Evolutionary conservation across 2,329 filamentous ascomycete genomes (phyloP), one percentile per base, ranked within the genome.

Genomic region (Seiridium cupressi): DNA sequence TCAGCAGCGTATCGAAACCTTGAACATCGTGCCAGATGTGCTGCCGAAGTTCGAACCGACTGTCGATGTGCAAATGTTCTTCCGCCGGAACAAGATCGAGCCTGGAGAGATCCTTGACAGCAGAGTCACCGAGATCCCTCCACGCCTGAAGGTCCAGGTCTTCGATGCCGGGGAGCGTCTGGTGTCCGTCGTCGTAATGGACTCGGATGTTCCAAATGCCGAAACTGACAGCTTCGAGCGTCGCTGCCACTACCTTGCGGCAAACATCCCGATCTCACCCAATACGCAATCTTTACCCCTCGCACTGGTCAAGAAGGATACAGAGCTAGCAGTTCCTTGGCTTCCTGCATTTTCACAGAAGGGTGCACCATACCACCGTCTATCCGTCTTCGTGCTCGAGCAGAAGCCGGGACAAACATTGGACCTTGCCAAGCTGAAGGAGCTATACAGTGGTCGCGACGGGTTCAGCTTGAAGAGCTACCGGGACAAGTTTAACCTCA

Each of bases 331-430:
- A 60, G 78, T 87, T 3, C 89, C 92, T 1, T 99, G 94, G 92
- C 79, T 93, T 32, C 89, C 94, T 1, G 90, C 95, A 1, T 92
- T 90, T 71, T 89, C 92, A 1, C 91, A 97, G 73, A 96, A 95
- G 80, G 95, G 95, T 60, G 85, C 89, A 2, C 91, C 91, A 1
- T 97, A 98, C 78, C 95, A 98, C 76, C 90, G 95, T 57, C 81
- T 98, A 58, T 89, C 89, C 53, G 79, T 98, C 62, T 90, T 95
- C 72, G 79, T 99, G 31, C 81, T 98, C 55, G 87, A 96, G 78
- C 95, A 99, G 76, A 80, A 84, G 56, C 79, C 86, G 58, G 86
- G 83, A 58, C 69, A 82, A 63, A 77, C 75, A 3, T 71, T 93
- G 64, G 86, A 92, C 69, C 76, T 84, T 34, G 78, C 77, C 44